Evolutionary conservation across 192 early-diverging fungal species (phyloP).

Genomic region (Coemansia reversa): DNA sequence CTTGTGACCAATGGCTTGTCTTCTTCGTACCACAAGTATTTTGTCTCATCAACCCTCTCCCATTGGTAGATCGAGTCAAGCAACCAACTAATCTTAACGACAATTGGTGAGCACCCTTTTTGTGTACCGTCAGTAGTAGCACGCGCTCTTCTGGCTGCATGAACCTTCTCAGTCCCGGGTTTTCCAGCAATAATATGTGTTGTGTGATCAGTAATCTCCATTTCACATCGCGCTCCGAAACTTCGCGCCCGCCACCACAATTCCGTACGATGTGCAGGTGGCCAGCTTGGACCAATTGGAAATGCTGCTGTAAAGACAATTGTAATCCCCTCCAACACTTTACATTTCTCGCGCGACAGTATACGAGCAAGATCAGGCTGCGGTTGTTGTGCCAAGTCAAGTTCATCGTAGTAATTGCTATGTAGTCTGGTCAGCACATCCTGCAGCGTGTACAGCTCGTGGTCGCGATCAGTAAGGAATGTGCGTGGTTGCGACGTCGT

Average conservation of each 20-base stretch:
- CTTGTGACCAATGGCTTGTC: slow-evolving; percentile 24
- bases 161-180: slow-evolving; percentile 75
- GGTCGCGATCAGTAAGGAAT: slow-evolving; percentile 57
- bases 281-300: slow-evolving; percentile 55
- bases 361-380: slow-evolving; percentile 53
- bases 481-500: neutral
- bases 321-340: slow-evolving; percentile 64
- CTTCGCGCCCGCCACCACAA: slow-evolving; percentile 75
- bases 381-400: slow-evolving; percentile 16
- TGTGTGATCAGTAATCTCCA: slow-evolving; percentile 59
- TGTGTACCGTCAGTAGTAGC: slow-evolving; percentile 55
- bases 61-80: slow-evolving; percentile 70
- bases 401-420: slow-evolving; percentile 61
- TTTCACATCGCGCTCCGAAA: slow-evolving; percentile 82
- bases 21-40: slow-evolving; percentile 57
- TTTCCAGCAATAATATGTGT: slow-evolving; percentile 91
- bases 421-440: slow-evolving; percentile 69
- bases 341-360: slow-evolving; percentile 60
- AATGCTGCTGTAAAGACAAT: slow-evolving; percentile 85
- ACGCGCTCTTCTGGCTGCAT: slow-evolving; percentile 56
- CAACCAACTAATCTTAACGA: slow-evolving; percentile 59
- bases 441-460: slow-evolving; percentile 57
- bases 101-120: slow-evolving; percentile 52
- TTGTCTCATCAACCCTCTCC: slow-evolving; percentile 66
- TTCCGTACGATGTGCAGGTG: slow-evolving; percentile 65